Conservation (phyloP, 768 basidiomycete genomes). For the Suillus fuscotomentosus region DNA sequence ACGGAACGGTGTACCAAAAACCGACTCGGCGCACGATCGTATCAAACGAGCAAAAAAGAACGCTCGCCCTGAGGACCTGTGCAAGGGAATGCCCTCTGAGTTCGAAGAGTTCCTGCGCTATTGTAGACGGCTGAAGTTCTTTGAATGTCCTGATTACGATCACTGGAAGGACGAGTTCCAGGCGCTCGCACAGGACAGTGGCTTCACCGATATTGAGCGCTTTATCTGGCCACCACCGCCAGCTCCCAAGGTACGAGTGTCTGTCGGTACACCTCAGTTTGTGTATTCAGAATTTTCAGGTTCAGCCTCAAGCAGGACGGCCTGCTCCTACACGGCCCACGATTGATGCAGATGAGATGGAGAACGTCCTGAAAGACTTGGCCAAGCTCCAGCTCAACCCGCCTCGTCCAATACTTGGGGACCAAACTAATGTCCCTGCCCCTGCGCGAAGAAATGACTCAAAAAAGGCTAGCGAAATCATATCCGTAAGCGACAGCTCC, state of each 20-base stretch:
- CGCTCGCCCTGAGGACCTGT: conserved; percentile 64
- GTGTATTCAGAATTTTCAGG: conserved; percentile 15
- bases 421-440: conserved; percentile 45
- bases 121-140: conserved; percentile 65
- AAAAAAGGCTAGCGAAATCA: conserved; percentile 28
- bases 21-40: conserved; percentile 57
- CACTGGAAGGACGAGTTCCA: conserved; percentile 66
- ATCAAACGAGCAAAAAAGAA: conserved; percentile 64
- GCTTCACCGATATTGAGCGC: conserved; percentile 54
- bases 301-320: conserved; percentile 30
- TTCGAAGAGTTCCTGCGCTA: conserved; percentile 80
- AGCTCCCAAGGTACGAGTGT: conserved; percentile 25
- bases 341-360: conserved; percentile 45
- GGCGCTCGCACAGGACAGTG: conserved; percentile 57
- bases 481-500: conserved; percentile 41
- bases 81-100: conserved; percentile 62
- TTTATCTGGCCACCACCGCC: conserved; percentile 76
- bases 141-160: conserved; percentile 66
- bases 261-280: not conserved
- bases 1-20: conserved; percentile 76
- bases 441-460: conserved; percentile 33
- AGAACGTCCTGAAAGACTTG: conserved; percentile 56
- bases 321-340: conserved; percentile 15
- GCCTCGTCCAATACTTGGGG: conserved; percentile 47
- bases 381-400: conserved; percentile 55